Evolutionary conservation across 2,329 filamentous ascomycete species (phyloP).

Genomic region (Beauveria sp.): DNA sequence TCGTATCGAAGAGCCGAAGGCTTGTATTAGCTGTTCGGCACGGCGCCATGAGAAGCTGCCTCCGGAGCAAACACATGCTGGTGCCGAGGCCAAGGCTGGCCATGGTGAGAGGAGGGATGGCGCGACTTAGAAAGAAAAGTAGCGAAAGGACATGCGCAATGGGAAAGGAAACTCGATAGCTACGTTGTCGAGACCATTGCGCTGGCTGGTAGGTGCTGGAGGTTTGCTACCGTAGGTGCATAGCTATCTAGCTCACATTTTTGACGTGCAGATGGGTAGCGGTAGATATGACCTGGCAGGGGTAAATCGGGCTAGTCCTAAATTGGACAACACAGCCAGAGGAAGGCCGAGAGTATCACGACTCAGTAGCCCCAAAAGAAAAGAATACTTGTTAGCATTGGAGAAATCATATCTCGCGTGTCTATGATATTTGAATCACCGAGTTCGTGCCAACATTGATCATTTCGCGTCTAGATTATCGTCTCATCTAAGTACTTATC

Average conservation of each 20-base stretch:
- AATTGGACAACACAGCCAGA: neutral
- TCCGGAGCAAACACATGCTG: neutral
- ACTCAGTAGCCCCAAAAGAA: neutral
- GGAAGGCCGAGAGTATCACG: neutral
- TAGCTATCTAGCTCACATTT: neutral
- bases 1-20: neutral
- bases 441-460: neutral
- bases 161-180: neutral
- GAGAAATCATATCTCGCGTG: neutral
- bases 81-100: constrained; percentile 2
- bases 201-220: neutral
- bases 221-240: neutral
- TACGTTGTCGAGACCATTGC: constrained; percentile 1
- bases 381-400: neutral
- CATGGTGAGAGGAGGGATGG: neutral
- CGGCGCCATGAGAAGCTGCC: constrained; percentile 4
- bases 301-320: constrained; percentile 1
- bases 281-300: constrained; percentile 6
- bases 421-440: neutral
- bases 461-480: neutral
- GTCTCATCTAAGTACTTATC: constrained; percentile 2
- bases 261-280: constrained; percentile 3
- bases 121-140: neutral
- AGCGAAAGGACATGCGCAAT: neutral
- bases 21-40: neutral